Evolutionary conservation across 345 rosid genomes (phyloP).

Genomic region (Euphorbia peplus): DNA sequence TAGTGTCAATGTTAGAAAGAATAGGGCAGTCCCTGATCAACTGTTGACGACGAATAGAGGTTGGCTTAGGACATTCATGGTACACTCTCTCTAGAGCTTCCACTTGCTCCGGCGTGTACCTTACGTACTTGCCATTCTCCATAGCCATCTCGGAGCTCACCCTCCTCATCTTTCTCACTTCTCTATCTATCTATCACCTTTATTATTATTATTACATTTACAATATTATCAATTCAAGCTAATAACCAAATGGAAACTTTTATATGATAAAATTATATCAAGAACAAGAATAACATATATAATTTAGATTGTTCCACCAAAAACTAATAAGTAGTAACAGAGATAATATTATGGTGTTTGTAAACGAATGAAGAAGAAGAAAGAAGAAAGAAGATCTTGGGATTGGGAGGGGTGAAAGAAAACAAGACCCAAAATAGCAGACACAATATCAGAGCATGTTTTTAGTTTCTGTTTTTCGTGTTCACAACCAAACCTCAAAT

Average conservation of each 20-base stretch:
- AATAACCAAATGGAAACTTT: not conserved
- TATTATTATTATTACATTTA: not conserved
- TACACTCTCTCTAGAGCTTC: slow-evolving; percentile 99
- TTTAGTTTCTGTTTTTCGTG: slow-evolving; percentile 26
- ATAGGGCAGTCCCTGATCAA: slow-evolving; percentile 97
- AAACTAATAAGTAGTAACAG: no score
- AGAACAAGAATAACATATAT: no score
- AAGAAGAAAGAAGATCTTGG: not conserved
- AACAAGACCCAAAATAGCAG: slow-evolving; percentile 36
- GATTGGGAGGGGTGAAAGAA: slow-evolving; percentile 12
- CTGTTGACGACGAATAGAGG: slow-evolving; percentile 97
- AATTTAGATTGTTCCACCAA: no score
- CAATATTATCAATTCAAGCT: not conserved
- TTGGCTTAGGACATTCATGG: slow-evolving; percentile 98
- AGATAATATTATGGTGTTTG: not conserved
- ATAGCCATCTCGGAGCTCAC: slow-evolving; percentile 43
- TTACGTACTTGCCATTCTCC: slow-evolving; percentile 97
- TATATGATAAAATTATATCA: no score
- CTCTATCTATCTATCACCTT: not conserved
- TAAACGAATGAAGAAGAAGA: not conserved
- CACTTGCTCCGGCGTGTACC: slow-evolving; percentile 99
- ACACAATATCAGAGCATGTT: slow-evolving; percentile 41
- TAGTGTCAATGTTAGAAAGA: slow-evolving; percentile 95
- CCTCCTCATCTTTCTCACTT: slow-evolving; percentile 59
- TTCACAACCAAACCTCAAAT: slow-evolving; percentile 2